Evolutionary conservation across 139 green algal species (phyloP).

Genomic region (Volvox africanus): DNA sequence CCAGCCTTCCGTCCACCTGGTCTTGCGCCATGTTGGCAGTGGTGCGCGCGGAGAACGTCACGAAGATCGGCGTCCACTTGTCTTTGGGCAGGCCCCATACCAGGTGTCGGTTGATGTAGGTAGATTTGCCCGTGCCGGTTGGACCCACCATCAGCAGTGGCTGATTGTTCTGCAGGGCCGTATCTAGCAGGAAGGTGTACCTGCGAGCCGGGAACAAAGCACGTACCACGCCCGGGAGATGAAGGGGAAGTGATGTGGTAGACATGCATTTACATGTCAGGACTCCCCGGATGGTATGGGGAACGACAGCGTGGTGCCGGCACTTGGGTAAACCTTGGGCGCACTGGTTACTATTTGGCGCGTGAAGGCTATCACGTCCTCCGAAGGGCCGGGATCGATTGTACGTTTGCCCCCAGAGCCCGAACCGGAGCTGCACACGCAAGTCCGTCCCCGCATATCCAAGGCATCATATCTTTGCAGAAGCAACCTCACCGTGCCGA

Average conservation of each 20-base stretch:
- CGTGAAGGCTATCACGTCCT: too few species aligned
- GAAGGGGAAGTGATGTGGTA: too few species aligned
- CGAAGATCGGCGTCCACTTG: slow-evolving; percentile 72
- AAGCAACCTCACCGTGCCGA: slow-evolving; percentile 28
- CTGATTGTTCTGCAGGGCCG: slow-evolving; percentile 71
- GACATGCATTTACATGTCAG: too few species aligned
- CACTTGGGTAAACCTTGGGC: too few species aligned
- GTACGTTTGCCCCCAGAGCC: too few species aligned
- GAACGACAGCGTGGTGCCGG: too few species aligned
- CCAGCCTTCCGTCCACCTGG: slow-evolving; percentile 80
- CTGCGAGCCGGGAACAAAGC: slow-evolving; percentile 11
- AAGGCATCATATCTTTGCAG: too few species aligned
- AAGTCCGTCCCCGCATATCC: too few species aligned
- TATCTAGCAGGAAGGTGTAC: slow-evolving; percentile 83
- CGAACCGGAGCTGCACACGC: too few species aligned
- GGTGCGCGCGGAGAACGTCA: slow-evolving; percentile 79
- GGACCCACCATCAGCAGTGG: slow-evolving; percentile 80
- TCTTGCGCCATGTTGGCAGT: slow-evolving; percentile 81
- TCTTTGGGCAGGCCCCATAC: slow-evolving; percentile 66
- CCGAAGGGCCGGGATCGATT: too few species aligned
- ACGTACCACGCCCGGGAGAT: not conserved
- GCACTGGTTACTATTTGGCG: too few species aligned
- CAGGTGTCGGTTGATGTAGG: slow-evolving; percentile 69
- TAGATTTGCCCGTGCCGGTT: slow-evolving; percentile 77
- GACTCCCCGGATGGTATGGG: too few species aligned